Percentiles rank a stretch among this genome's conserved stretches.
phyloP scores from a whole-genome alignment of 768 basidiomycete species.

The Collybiopsis luxurians region DNA sequence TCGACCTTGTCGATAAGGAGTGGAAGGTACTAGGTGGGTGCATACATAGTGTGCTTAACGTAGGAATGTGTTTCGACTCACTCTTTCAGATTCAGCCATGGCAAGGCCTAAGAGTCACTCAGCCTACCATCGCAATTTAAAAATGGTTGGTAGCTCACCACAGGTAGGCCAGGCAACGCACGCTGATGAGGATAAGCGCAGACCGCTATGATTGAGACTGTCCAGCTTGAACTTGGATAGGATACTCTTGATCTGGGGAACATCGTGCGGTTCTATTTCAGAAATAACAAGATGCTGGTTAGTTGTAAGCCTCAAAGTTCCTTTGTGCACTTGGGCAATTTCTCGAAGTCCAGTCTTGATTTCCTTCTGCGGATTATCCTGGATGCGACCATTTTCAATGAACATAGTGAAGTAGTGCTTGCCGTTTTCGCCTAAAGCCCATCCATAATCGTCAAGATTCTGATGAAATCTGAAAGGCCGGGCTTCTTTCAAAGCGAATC shows the following conservation, averaged over 20 bases:
- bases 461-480: slow-evolving; percentile 79
- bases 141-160: no score
- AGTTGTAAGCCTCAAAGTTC: slow-evolving; percentile 87
- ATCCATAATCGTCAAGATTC: slow-evolving; percentile 94
- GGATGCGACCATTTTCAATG: slow-evolving; percentile 97
- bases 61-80: slow-evolving; percentile 23
- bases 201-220: slow-evolving; percentile 72
- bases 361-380: slow-evolving; percentile 85
- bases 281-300: slow-evolving; percentile 94
- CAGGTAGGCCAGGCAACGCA: slow-evolving; percentile 99
- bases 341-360: slow-evolving; percentile 93
- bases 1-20: slow-evolving; percentile 93
- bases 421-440: slow-evolving; percentile 85
- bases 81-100: slow-evolving; percentile 54
- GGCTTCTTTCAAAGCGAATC: slow-evolving; percentile 70
- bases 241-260: slow-evolving; percentile 74
- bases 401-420: slow-evolving; percentile 90
- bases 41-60: neutral
- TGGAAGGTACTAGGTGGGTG: slow-evolving; percentile 73
- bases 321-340: slow-evolving; percentile 94
- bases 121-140: neutral
- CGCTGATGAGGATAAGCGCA: slow-evolving; percentile 88
- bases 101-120: slow-evolving; percentile 37
- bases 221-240: slow-evolving; percentile 88
- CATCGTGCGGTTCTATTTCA: slow-evolving; percentile 71